Evolutionary conservation across 495 filamentous ascomycete species (phyloP).

Genomic region (Hypoxylon lienhwacheense): DNA sequence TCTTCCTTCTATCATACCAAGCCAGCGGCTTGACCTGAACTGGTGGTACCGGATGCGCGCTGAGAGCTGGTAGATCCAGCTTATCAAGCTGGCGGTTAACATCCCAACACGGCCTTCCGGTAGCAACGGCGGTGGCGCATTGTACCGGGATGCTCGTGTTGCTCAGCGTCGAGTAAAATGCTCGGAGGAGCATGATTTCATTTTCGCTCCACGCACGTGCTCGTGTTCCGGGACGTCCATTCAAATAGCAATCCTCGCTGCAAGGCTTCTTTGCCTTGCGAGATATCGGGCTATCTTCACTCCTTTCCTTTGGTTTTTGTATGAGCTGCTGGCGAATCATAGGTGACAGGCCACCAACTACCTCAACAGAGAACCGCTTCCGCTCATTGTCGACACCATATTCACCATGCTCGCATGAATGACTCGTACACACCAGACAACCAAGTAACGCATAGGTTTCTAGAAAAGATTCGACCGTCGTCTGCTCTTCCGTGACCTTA

Average conservation of each 20-base stretch:
- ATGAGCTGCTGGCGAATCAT: constrained; percentile 35
- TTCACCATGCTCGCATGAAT: constrained; percentile 55
- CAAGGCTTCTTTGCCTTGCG: constrained; percentile 37
- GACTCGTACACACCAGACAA: constrained; percentile 51
- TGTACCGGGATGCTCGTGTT: constrained; percentile 43
- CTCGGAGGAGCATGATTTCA: constrained; percentile 45
- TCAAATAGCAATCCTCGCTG: constrained; percentile 47
- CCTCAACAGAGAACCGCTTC: constrained; percentile 48
- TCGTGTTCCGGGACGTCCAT: constrained; percentile 34
- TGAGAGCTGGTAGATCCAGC: constrained; percentile 38
- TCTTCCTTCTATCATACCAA: constrained; percentile 54
- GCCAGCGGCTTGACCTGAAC: constrained; percentile 43
- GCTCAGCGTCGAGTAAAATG: constrained; percentile 43
- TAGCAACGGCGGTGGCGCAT: constrained; percentile 46
- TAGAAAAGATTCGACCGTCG: constrained; percentile 41
- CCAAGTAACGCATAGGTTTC: constrained; percentile 50
- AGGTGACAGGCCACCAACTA: constrained; percentile 31
- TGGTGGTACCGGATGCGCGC: constrained; percentile 20
- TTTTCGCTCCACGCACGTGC: constrained; percentile 44
- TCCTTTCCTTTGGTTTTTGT: constrained; percentile 14
- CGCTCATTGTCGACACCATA: constrained; percentile 51
- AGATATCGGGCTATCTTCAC: constrained; percentile 6
- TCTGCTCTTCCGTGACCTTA: constrained; percentile 32
- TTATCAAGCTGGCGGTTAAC: constrained; percentile 51
- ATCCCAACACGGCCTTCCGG: constrained; percentile 54